Conservation (phyloP, 345 rosid genomes). For the Sisymbrium irio region DNA sequence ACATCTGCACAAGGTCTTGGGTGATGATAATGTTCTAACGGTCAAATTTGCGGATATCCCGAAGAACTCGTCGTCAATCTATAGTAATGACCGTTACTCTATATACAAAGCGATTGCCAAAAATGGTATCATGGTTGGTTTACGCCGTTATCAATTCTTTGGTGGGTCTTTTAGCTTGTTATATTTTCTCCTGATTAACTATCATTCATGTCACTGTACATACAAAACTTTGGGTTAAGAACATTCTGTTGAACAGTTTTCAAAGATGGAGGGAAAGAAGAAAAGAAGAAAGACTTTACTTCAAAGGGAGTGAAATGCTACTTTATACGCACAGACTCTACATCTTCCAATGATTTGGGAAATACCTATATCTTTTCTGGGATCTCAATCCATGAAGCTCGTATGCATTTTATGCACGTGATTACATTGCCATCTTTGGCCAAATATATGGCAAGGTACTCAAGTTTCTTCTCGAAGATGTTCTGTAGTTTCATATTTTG, state of each 20-base stretch:
- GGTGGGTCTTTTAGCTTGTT: constrained; percentile 42
- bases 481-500: neutral
- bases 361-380: constrained; percentile 39
- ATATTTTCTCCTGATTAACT: neutral
- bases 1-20: constrained; percentile 63
- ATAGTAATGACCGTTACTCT: neutral
- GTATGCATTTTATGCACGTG: constrained; percentile 71
- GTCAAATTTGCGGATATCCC: constrained; percentile 51
- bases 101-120: constrained; percentile 41
- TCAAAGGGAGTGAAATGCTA: constrained; percentile 55
- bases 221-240: neutral
- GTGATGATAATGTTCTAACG: constrained; percentile 70
- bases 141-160: constrained; percentile 62
- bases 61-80: constrained; percentile 6
- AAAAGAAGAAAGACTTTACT: constrained; percentile 53
- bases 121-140: constrained; percentile 61
- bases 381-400: constrained; percentile 59
- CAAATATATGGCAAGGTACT: constrained; percentile 66
- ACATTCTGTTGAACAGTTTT: constrained; percentile 49
- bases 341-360: constrained; percentile 31
- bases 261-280: constrained; percentile 77
- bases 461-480: neutral
- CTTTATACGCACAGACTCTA: constrained; percentile 59
- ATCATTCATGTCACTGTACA: neutral
- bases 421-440: constrained; percentile 50